Conservation (phyloP, 345 rosid species). For the Dimocarpus longan region DNA sequence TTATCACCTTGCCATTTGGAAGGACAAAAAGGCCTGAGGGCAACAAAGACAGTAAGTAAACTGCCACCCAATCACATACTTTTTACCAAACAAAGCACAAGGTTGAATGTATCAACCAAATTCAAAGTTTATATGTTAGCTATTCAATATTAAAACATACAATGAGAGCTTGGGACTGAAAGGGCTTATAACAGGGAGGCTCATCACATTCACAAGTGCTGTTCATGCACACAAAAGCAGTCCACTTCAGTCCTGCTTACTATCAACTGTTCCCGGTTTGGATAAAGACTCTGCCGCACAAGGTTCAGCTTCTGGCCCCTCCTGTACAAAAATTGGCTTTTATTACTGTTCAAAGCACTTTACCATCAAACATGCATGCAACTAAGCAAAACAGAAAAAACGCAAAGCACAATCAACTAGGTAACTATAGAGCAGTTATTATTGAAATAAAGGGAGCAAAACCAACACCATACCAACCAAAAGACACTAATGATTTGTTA, state of each 20-base stretch:
- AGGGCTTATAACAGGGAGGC: not conserved
- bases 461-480: not conserved
- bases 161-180: not conserved
- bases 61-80: not conserved
- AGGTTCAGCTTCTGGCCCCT: constrained; percentile 27
- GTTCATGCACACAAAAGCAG: not conserved
- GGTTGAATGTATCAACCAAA: not conserved
- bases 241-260: constrained; percentile 31
- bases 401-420: not conserved
- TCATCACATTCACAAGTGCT: not conserved
- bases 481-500: not conserved
- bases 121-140: not conserved
- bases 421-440: not conserved
- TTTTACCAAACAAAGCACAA: not conserved
- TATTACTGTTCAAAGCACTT: constrained; percentile 1
- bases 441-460: not conserved
- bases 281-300: constrained; percentile 18
- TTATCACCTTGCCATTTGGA: not conserved
- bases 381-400: not conserved
- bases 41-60: not conserved
- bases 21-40: not conserved
- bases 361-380: not conserved
- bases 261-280: constrained; percentile 25
- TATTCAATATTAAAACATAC: not conserved
- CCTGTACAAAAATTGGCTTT: constrained; percentile 22